phyloP scores from a whole-genome alignment of 495 filamentous ascomycete species.

The Aspergillus egyptiacus region DNA sequence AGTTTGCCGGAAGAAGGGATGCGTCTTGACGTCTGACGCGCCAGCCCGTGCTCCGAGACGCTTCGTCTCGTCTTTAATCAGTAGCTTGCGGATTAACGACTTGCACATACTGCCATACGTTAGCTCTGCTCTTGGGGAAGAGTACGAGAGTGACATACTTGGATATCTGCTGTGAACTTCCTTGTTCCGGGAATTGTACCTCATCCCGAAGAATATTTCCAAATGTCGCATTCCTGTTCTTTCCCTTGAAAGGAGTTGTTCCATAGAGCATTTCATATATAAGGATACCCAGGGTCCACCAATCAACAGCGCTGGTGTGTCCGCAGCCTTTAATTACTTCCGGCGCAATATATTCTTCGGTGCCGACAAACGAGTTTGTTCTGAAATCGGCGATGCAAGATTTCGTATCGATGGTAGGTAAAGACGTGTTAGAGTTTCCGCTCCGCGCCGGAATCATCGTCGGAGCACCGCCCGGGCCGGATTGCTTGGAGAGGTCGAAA shows the following conservation, averaged over 20 bases:
- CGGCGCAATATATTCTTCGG: constrained; percentile 97
- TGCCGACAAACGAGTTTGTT: constrained; percentile 97
- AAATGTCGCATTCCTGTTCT: constrained; percentile 97
- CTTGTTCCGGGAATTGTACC: constrained; percentile 86
- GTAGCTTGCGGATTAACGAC: constrained; percentile 88
- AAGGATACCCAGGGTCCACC: constrained; percentile 97
- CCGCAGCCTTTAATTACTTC: constrained; percentile 99
- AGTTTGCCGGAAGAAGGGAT: constrained; percentile 92
- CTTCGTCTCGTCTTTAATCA: constrained; percentile 97
- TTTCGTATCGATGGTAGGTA: constrained; percentile 95
- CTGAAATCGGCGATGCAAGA: constrained; percentile 98
- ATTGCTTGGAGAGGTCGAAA: constrained; percentile 97
- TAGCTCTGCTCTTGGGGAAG: background rate
- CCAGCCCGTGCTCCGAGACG: constrained; percentile 91
- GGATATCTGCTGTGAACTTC: constrained; percentile 76
- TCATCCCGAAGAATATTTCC: constrained; percentile 95
- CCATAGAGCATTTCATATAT: constrained; percentile 99
- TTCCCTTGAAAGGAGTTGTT: constrained; percentile 97
- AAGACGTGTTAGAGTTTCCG: constrained; percentile 70
- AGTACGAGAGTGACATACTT: constrained; percentile 57
- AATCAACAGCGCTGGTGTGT: constrained; percentile 96
- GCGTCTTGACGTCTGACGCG: constrained; percentile 92
- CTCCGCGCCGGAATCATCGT: constrained; percentile 92
- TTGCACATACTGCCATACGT: constrained; percentile 71
- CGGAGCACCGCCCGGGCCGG: constrained; percentile 88